Evolutionary conservation across 108 stramenopile genomes (phyloP).

Genomic region (Cyclostephanos tholiformis): DNA sequence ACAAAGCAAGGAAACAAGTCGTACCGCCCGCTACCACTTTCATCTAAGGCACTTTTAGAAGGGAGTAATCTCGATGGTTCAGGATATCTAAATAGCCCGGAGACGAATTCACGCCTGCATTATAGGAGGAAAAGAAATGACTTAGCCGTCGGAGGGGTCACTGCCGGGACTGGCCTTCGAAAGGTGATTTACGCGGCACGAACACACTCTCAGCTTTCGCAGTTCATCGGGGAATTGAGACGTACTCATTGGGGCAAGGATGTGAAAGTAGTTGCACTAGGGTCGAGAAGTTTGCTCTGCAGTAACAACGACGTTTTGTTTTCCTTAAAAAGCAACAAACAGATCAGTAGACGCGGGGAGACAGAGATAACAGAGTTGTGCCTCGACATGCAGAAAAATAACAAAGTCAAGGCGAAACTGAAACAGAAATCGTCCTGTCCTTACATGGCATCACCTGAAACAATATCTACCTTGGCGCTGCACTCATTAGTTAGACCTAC

Average conservation of each 20-base stretch:
- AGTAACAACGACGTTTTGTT: constrained; percentile 63
- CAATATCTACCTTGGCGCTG: constrained; percentile 78
- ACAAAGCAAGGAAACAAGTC: constrained; percentile 1
- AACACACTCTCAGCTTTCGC: constrained; percentile 97
- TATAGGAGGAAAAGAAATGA: constrained; percentile 4
- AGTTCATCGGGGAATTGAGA: constrained; percentile 90
- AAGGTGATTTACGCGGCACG: constrained; percentile 91
- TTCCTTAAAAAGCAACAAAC: constrained; percentile 16
- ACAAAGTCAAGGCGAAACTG: constrained; percentile 12
- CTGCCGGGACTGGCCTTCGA: constrained; percentile 54
- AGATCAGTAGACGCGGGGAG: constrained; percentile 51
- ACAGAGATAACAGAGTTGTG: constrained; percentile 86
- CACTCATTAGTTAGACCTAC: constrained; percentile 76
- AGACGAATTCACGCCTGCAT: constrained; percentile 19
- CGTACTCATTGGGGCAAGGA: constrained; percentile 66
- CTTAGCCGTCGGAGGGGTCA: constrained; percentile 48
- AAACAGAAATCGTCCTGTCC: constrained; percentile 59
- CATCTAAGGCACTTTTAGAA: constrained; percentile 46
- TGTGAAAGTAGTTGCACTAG: constrained; percentile 86
- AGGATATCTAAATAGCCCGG: constrained; percentile 34
- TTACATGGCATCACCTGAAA: constrained; percentile 55
- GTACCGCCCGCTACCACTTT: constrained; percentile 3
- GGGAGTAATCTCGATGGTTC: constrained; percentile 67
- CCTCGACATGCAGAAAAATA: constrained; percentile 86
- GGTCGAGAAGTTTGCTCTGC: constrained; percentile 87